Evolutionary conservation across 192 early-diverging fungal species (phyloP).

Genomic region (Coemansia sp.): DNA sequence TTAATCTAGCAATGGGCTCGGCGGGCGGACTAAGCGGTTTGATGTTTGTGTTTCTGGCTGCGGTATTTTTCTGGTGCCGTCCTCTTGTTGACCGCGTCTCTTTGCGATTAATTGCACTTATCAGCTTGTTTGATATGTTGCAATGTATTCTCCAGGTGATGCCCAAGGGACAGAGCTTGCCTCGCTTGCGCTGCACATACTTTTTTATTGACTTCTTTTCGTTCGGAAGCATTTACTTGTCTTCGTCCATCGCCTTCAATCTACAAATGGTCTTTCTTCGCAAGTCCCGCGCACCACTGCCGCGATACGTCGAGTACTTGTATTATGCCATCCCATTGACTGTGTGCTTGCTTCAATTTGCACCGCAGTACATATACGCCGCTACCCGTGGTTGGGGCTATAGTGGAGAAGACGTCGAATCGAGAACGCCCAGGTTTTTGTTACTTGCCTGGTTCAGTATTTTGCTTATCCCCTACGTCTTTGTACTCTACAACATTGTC

Average conservation of each 20-base stretch:
- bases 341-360: conserved; percentile 6
- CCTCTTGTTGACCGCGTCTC: no score
- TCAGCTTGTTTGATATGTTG: conserved; percentile 25
- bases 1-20: no score
- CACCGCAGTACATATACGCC: conserved; percentile 16
- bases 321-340: conserved; percentile 24
- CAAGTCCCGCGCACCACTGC: conserved; percentile 11
- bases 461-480: conserved; percentile 17
- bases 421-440: conserved; percentile 12
- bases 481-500: conserved; percentile 37
- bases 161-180: not conserved
- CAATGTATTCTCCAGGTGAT: conserved; percentile 12
- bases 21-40: no score
- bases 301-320: conserved; percentile 27
- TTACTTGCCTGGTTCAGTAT: conserved; percentile 1
- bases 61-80: no score
- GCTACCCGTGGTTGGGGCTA: conserved; percentile 6
- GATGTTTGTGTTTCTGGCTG: no score
- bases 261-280: conserved; percentile 36
- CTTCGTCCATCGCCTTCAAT: conserved; percentile 37
- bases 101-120: not conserved
- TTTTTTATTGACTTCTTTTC: conserved; percentile 22
- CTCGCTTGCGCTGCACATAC: not conserved
- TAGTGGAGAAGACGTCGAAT: conserved; percentile 7
- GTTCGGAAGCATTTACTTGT: conserved; percentile 21